Conservation (phyloP, 805 yeast species). For the Debaryomyces castellii region DNA sequence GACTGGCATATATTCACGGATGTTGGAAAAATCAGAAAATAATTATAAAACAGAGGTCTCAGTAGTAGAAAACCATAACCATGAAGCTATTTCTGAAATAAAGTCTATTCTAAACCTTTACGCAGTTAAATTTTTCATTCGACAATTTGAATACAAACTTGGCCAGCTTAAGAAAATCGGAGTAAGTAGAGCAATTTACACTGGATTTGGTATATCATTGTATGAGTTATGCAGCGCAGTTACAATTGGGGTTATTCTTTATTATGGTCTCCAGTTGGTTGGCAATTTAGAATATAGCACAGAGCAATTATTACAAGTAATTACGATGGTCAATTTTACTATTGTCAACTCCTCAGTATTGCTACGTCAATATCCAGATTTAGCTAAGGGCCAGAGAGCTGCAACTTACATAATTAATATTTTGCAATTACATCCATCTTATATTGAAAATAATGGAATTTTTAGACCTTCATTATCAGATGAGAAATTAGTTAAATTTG, state of each 20-base stretch:
- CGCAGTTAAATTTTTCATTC: slow-evolving; percentile 48
- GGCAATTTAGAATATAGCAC: slow-evolving; percentile 54
- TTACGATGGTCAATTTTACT: slow-evolving; percentile 73
- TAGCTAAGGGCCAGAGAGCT: slow-evolving; percentile 77
- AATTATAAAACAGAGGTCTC: slow-evolving; percentile 58
- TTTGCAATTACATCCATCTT: slow-evolving; percentile 29
- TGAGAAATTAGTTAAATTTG: slow-evolving; percentile 35
- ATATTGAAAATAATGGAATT: slow-evolving; percentile 37
- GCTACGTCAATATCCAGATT: slow-evolving; percentile 70
- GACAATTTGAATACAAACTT: slow-evolving; percentile 32
- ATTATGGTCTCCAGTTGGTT: slow-evolving; percentile 76
- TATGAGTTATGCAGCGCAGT: slow-evolving; percentile 52
- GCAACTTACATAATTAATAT: slow-evolving; percentile 51
- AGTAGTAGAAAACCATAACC: slow-evolving; percentile 47
- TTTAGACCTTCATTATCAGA: slow-evolving; percentile 19
- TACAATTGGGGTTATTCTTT: slow-evolving; percentile 73
- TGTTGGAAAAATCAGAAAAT: slow-evolving; percentile 57
- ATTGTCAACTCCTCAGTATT: slow-evolving; percentile 60
- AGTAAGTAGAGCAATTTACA: slow-evolving; percentile 49
- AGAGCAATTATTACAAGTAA: slow-evolving; percentile 62
- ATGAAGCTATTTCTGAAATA: slow-evolving; percentile 58
- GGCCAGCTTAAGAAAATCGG: slow-evolving; percentile 40
- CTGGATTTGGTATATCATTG: slow-evolving; percentile 68
- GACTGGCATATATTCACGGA: slow-evolving; percentile 50
- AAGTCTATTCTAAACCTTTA: slow-evolving; percentile 63